These are phyloP conservation scores for Pilobolus umbonatus DNA, from an alignment of 192 early-diverging fungal genomes.

Conservation along the genomic window DNA sequence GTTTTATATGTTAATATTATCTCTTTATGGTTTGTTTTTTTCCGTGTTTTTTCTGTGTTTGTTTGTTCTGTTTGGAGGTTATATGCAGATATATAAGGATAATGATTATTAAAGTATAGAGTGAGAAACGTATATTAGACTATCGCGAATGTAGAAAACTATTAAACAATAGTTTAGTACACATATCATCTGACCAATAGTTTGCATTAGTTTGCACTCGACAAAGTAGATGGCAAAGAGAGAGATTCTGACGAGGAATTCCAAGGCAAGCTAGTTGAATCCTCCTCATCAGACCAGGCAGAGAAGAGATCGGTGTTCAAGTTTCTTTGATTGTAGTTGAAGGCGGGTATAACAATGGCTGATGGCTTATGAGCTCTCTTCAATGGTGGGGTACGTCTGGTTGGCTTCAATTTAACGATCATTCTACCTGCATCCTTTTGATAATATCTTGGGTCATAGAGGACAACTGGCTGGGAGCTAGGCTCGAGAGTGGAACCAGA, in stretches of 20 bases:
- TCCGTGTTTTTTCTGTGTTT: no score
- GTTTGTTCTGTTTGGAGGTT: no score
- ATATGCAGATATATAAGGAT: no score
- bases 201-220: no score
- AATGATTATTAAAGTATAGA: no score
- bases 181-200: no score
- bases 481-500: slow-evolving; percentile 27
- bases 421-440: slow-evolving; percentile 11
- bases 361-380: slow-evolving; percentile 16
- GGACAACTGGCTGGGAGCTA: slow-evolving; percentile 15
- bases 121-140: no score
- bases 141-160: no score
- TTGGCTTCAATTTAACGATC: slow-evolving; percentile 13
- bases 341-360: slow-evolving; percentile 14
- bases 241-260: slow-evolving; percentile 1
- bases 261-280: slow-evolving; percentile 2
- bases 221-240: no score
- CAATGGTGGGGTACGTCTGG: slow-evolving; percentile 9
- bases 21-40: no score
- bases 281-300: slow-evolving; percentile 11
- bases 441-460: slow-evolving; percentile 19
- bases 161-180: no score
- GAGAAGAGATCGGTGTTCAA: background rate
- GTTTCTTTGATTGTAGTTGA: slow-evolving; percentile 2
- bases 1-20: no score